phyloP scores from a whole-genome alignment of 139 green algal species.

The Haematococcus lacustris region DNA sequence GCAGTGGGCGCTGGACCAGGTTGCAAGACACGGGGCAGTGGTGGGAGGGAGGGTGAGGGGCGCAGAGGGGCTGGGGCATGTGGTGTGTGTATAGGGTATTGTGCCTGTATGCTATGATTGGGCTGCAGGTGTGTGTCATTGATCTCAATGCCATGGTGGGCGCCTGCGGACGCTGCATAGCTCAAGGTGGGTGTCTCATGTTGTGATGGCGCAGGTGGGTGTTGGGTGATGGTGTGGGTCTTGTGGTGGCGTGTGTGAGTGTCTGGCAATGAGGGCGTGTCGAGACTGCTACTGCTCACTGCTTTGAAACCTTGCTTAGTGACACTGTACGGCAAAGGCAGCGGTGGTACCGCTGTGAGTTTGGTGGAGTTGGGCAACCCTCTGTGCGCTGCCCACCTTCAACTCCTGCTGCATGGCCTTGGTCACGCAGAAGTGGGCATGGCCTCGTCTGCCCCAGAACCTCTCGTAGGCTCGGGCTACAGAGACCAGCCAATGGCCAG shows the following conservation, averaged over 20 bases:
- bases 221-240: background rate
- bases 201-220: background rate
- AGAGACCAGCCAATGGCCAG: constrained; percentile 31
- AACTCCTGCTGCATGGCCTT: constrained; percentile 77
- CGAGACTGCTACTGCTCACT: background rate
- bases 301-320: background rate
- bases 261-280: background rate
- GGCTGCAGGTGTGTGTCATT: background rate
- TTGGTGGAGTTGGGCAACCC: background rate
- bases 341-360: too few relatives aligned
- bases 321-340: background rate
- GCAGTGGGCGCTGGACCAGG: too few relatives aligned
- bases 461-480: constrained; percentile 57
- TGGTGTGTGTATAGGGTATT: background rate
- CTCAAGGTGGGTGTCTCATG: background rate
- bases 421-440: constrained; percentile 79
- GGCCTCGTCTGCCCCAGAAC: constrained; percentile 36
- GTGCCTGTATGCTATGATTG: background rate
- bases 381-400: background rate
- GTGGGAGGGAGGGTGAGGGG: background rate
- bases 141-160: too few relatives aligned
- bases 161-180: background rate
- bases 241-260: background rate
- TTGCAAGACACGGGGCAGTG: background rate
- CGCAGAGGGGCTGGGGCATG: background rate